phyloP scores from a whole-genome alignment of 2,329 filamentous ascomycete species.

The Aspergillus neotritici region DNA sequence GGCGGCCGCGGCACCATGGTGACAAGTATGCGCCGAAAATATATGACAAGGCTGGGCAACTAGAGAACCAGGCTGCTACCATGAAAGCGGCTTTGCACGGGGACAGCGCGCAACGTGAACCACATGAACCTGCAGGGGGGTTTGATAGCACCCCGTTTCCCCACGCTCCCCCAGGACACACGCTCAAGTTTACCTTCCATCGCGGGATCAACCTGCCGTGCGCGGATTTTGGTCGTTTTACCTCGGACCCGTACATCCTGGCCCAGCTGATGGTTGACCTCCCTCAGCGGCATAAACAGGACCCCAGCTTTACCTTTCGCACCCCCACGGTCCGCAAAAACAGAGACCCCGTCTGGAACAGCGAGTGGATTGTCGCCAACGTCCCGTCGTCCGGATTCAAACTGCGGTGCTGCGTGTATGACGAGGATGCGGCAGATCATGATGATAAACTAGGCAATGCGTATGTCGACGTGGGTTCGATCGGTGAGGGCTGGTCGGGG shows the following conservation, averaged over 20 bases:
- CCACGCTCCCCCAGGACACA: conserved; percentile 69
- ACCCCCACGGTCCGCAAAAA: conserved; percentile 69
- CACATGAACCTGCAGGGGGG: conserved; percentile 63
- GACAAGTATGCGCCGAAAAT: conserved; percentile 36
- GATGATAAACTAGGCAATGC: conserved; percentile 87
- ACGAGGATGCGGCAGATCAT: conserved; percentile 80
- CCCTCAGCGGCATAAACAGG: conserved; percentile 77
- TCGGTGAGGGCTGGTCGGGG: conserved; percentile 64
- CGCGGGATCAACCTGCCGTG: conserved; percentile 74
- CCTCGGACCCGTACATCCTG: conserved; percentile 76
- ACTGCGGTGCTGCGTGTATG: conserved; percentile 80
- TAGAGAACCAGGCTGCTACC: conserved; percentile 31
- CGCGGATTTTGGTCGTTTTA: conserved; percentile 69
- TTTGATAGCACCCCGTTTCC: conserved; percentile 76
- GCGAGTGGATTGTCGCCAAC: conserved; percentile 83
- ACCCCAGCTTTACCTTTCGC: conserved; percentile 67
- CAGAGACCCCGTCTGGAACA: conserved; percentile 73
- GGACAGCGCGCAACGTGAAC: conserved; percentile 32
- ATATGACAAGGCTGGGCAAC: conserved; percentile 35
- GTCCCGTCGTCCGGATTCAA: conserved; percentile 74
- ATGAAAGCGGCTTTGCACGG: conserved; percentile 16
- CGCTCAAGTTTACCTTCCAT: conserved; percentile 77
- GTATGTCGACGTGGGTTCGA: conserved; percentile 57
- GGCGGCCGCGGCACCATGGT: conserved; percentile 17
- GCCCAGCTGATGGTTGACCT: conserved; percentile 68